Percentiles rank a stretch among this genome's conserved stretches.
Evolutionary conservation across 345 rosid genomes (phyloP).

Genomic region (Mercurialis annua): DNA sequence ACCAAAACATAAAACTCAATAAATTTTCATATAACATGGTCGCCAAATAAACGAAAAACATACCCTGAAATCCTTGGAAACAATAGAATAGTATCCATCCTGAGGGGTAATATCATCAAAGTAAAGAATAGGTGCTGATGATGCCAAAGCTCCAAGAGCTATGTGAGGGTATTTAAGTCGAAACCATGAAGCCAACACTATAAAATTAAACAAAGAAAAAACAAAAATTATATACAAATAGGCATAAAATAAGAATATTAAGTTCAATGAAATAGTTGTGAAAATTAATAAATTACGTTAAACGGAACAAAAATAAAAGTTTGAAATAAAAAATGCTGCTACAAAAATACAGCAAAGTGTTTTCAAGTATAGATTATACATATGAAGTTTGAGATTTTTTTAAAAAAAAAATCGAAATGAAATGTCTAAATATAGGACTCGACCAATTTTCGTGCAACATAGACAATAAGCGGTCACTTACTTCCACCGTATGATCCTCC

Average conservation of each 20-base stretch:
- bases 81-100: constrained; percentile 31
- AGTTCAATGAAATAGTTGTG: too few species aligned
- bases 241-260: background rate
- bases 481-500: constrained; percentile 88
- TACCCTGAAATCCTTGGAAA: constrained; percentile 32
- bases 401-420: too few species aligned
- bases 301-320: too few species aligned
- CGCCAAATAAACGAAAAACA: background rate
- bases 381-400: too few species aligned
- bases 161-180: constrained; percentile 53
- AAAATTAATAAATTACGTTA: too few species aligned
- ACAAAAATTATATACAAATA: background rate
- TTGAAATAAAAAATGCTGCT: too few species aligned
- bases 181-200: constrained; percentile 56
- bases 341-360: too few species aligned
- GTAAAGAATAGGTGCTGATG: constrained; percentile 52
- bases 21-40: too few species aligned
- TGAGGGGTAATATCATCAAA: constrained; percentile 37
- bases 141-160: constrained; percentile 53
- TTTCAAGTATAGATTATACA: too few species aligned
- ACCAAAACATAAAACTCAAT: background rate
- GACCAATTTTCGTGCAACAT: too few species aligned
- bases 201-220: background rate
- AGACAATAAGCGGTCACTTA: constrained; percentile 19
- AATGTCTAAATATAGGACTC: too few species aligned